phyloP scores from a whole-genome alignment of 352 stramenopile species.

The Phytophthora boehmeriae region DNA sequence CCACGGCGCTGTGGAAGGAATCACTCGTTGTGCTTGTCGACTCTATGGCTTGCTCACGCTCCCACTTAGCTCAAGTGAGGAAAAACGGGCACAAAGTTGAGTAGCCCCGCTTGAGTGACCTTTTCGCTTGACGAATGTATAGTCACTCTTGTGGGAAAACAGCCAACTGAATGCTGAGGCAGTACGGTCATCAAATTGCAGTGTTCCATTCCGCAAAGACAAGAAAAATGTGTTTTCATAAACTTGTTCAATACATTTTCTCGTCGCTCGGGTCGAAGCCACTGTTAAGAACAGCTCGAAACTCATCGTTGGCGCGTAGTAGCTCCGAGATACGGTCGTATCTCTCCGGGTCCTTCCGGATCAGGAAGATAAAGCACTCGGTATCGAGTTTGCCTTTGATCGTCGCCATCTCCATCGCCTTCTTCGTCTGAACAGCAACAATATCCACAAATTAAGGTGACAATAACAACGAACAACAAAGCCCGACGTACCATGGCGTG shows the following conservation, averaged over 20 bases:
- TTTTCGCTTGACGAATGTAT: neutral
- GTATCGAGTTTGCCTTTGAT: constrained; percentile 88
- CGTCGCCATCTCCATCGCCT: constrained; percentile 79
- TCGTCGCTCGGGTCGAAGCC: constrained; percentile 89
- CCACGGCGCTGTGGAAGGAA: constrained; percentile 1
- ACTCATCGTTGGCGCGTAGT: constrained; percentile 85
- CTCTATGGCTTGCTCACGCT: constrained; percentile 15
- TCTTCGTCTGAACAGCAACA: constrained; percentile 71
- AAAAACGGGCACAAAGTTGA: constrained; percentile 22
- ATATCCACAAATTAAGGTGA: neutral
- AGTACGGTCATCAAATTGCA: too few relatives aligned
- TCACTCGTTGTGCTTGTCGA: constrained; percentile 4
- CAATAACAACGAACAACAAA: constrained; percentile 3
- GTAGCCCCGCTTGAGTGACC: neutral
- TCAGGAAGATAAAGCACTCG: constrained; percentile 91
- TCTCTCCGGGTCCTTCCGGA: constrained; percentile 83
- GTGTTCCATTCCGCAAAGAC: too few relatives aligned
- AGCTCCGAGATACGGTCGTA: constrained; percentile 86
- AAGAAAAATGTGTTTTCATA: constrained; percentile 16
- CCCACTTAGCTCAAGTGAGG: constrained; percentile 18
- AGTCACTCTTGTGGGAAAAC: neutral
- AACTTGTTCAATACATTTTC: constrained; percentile 74
- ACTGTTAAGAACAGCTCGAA: constrained; percentile 86
- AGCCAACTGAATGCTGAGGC: too few relatives aligned
- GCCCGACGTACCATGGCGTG: constrained; percentile 68